Base-by-base conservation (phyloP, 2,329 filamentous ascomycete species). In the Fusarium sp. region DNA sequence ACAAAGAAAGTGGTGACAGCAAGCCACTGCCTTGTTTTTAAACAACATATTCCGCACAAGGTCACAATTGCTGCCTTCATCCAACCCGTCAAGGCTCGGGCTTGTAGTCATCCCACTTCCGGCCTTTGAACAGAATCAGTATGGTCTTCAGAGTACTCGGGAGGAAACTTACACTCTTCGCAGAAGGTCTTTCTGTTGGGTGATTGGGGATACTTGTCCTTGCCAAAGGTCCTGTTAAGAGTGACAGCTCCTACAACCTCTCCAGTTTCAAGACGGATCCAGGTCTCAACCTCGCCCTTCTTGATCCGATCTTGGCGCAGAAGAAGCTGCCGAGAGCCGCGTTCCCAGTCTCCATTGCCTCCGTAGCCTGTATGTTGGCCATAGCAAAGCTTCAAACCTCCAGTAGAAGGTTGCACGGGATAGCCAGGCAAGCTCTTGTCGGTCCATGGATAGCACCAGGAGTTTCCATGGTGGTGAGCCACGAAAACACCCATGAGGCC, bases 351-450 rank as follows among this genome's bases (percentile, higher is more conserved):
- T 0, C 90, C 89, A 71, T 92, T 92, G 0, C 92, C 91, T 1
- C 91, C 91, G 65, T 92, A 92, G 1, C 91, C 91, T 0, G 88
- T 87, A 71, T 91, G 90, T 70, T 91, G 88, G 2, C 89, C 89
- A 77, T 90, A 92, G 71, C 85, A 86, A 14, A 86, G 67, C 50
- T 82, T 80, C 24, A 81, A 69, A 2, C 83, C 84, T 45, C 83
- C 56, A 10, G 29, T 29, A 18, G 54, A 48, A 22, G 63, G 63
- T n/a, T 65, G 63, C 7, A 65, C 63, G 5, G 63, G 63, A 16
- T 65, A 65, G 6, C 18, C 33, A 18, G 63, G 63, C 29, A 65
- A 20, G 18, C 27, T 60, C 13, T 45, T n/a, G 18, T 31, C 11
- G 7, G 52, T 65, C 83, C 83, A 85, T 62, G 78, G 81, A 50